phyloP scores from a whole-genome alignment of 2,329 filamentous ascomycete species.

The Chaetomiaceae sp. region DNA sequence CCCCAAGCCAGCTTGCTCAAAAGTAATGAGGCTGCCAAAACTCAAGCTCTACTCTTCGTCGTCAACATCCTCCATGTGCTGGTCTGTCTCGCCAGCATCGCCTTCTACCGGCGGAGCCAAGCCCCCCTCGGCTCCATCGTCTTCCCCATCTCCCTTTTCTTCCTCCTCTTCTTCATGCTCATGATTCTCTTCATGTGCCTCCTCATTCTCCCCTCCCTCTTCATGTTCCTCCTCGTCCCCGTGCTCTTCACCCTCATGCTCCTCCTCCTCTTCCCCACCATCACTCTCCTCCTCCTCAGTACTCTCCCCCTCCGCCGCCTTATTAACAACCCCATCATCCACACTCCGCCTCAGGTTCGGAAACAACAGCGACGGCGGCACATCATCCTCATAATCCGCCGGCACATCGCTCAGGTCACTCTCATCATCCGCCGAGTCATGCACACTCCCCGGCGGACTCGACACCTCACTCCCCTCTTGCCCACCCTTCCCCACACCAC shows the following conservation, averaged over 20 bases:
- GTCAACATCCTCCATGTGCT: too few species aligned
- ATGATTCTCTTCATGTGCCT: slow-evolving; percentile 23
- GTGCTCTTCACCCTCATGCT: slow-evolving; percentile 20
- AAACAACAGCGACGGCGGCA: slow-evolving; percentile 50
- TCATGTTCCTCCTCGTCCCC: slow-evolving; percentile 17
- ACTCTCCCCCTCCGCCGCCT: slow-evolving; percentile 24
- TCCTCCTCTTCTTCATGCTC: slow-evolving; percentile 17
- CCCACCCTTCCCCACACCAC: slow-evolving; percentile 30
- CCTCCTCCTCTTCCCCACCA: slow-evolving; percentile 24
- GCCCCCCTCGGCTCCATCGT: slow-evolving; percentile 13
- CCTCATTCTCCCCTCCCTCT: slow-evolving; percentile 23
- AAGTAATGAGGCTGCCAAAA: too few species aligned
- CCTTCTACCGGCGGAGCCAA: slow-evolving; percentile 23
- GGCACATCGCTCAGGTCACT: slow-evolving; percentile 65
- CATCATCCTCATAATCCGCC: slow-evolving; percentile 54
- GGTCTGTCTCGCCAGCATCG: slow-evolving; percentile 15
- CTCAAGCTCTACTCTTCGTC: too few species aligned
- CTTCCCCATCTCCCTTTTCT: slow-evolving; percentile 13
- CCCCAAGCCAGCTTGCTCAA: too few species aligned
- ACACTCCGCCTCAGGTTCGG: slow-evolving; percentile 43
- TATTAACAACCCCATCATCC: slow-evolving; percentile 27
- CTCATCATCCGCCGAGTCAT: slow-evolving; percentile 64
- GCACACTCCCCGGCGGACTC: slow-evolving; percentile 55
- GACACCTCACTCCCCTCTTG: slow-evolving; percentile 34
- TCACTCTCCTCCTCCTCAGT: slow-evolving; percentile 22